Evolutionary conservation across 148 eudicot genomes (phyloP), one percentile per base, ranked within the genome.

Genomic region (Chenopodium suecicum): DNA sequence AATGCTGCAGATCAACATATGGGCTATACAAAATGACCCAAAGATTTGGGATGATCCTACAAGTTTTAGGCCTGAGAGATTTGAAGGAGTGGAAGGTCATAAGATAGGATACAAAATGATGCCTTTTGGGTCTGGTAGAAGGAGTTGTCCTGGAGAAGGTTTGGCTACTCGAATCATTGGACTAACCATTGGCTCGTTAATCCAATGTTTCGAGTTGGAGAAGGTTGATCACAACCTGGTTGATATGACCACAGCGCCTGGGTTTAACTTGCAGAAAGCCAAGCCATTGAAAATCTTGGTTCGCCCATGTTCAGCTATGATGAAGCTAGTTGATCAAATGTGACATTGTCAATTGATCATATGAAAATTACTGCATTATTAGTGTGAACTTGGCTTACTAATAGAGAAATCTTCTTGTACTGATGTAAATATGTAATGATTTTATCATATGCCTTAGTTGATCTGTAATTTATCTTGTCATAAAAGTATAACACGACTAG

Each of bases 141-240:
- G 90, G n/a, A 56, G 70, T 16, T 88, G 90, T 76, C 89, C 87
- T 1, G 90, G 90, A 6, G 75, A 78, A 29, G 79, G 67, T 25
- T 22, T 86, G 29, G 89, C 87, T 0, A 77, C 16, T 11, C 47
- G 82, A 12, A 47, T 86, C 1, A 17, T 86, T 27, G 86, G 86
- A 60, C 67, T 88, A 23, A 68, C 80, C 0, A 22, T 86, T 31
- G 90, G 86, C 0, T 63, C 64, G 1, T n/a, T 88, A 11, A 80
- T 84, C 52, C 87, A 88, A 56, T 82, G 86, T 65, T 88, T 88
- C 78, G 87, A 88, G 67, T 86, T 83, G 83, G 78, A 78, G 23
- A 77, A 74, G 48, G 23, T 78, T 78, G 79, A 79, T 13, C n/a
- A 13, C 56, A 58, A 64, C 22, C 8, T 73, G 70, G 84, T 86